A percentile compares a stretch with the other conserved stretches of the same genome.
These are phyloP conservation scores for Amphirosellinia nigrospora DNA, from an alignment of 495 filamentous ascomycete species.

Conservation along the genomic window DNA sequence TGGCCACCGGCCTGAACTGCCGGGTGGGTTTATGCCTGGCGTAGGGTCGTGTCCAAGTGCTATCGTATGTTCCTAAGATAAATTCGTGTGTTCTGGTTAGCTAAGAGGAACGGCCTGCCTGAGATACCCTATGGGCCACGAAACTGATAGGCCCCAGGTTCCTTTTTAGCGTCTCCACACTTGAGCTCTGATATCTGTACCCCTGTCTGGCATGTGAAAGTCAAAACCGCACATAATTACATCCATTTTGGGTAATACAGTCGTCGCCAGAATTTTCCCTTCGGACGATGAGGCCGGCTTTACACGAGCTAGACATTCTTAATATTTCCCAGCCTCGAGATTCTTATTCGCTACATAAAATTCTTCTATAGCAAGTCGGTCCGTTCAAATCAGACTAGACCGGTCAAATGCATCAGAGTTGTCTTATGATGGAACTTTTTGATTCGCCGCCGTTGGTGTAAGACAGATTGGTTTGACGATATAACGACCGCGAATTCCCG, in stretches of 20 bases:
- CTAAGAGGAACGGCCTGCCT: neutral
- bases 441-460: neutral
- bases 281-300: neutral
- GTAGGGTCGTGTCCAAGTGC: neutral
- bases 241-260: conserved; percentile 18
- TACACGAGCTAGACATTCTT: neutral
- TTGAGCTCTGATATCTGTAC: conserved; percentile 11
- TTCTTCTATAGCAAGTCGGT: neutral
- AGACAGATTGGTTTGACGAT: neutral
- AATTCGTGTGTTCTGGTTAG: conserved; percentile 7
- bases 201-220: conserved; percentile 41
- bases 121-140: neutral
- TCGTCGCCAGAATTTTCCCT: neutral
- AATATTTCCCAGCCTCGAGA: neutral
- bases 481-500: neutral
- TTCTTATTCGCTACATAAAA: neutral
- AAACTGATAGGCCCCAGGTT: neutral
- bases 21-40: neutral
- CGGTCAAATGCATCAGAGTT: neutral
- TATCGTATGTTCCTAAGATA: conserved; percentile 14
- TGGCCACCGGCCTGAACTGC: neutral
- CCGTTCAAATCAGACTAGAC: conserved; percentile 1
- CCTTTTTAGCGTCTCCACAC: neutral
- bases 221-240: conserved; percentile 4
- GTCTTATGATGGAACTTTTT: neutral